These are phyloP conservation scores for Cucumis cinereus DNA, from an alignment of 306 rosid species.

Conservation along the genomic window DNA sequence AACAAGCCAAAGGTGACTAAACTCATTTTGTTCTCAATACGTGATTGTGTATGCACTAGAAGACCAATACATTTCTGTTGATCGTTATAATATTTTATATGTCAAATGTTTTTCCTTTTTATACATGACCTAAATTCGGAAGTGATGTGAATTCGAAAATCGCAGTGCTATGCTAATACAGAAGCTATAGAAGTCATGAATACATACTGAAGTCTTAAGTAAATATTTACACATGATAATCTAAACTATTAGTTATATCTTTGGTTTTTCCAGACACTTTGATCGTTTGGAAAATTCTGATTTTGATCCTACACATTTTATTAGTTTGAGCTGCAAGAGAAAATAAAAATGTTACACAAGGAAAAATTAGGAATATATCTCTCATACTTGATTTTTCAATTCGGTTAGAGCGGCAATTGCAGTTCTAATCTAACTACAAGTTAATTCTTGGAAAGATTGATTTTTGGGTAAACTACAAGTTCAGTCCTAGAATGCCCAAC, in stretches of 20 bases:
- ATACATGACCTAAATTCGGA: neutral
- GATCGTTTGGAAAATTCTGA: neutral
- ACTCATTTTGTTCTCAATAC: neutral
- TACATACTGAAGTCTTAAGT: neutral
- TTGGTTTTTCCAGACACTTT: neutral
- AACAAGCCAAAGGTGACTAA: slow-evolving; percentile 57
- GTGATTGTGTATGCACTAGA: neutral
- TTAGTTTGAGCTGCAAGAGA: neutral
- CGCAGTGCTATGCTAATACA: neutral
- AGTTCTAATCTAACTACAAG: neutral
- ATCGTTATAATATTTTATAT: neutral
- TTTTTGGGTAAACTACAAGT: neutral
- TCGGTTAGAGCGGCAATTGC: neutral
- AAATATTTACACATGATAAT: neutral
- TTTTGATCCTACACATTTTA: neutral
- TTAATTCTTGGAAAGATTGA: neutral
- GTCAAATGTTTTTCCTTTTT: neutral
- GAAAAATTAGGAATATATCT: neutral
- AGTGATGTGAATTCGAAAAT: neutral
- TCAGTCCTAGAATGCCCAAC: no score
- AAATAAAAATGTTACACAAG: neutral
- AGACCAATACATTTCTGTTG: neutral
- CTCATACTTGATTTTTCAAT: neutral
- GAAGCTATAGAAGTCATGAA: neutral
- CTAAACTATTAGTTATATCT: neutral